Evolutionary conservation across 352 stramenopile genomes (phyloP).

Genomic region (Phytophthora palmivora): DNA sequence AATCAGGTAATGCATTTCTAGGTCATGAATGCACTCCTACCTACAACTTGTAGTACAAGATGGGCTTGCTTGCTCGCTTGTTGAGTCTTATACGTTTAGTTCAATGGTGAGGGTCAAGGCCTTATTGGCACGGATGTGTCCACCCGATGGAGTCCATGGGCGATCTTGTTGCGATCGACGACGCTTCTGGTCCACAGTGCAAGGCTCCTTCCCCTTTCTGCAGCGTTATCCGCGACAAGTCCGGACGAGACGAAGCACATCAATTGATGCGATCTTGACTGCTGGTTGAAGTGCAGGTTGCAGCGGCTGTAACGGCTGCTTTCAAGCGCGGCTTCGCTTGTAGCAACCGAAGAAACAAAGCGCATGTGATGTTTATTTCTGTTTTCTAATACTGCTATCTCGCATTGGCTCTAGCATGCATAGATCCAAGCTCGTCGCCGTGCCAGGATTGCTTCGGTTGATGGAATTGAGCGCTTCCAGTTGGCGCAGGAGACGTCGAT

Average conservation of each 20-base stretch:
- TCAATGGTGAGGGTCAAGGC: too few species aligned
- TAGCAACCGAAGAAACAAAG: slow-evolving; percentile 21
- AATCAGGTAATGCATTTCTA: slow-evolving; percentile 32
- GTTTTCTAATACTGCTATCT: slow-evolving; percentile 43
- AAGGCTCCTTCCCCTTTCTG: slow-evolving; percentile 24
- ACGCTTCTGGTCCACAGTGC: slow-evolving; percentile 25
- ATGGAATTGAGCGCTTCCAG: slow-evolving; percentile 8
- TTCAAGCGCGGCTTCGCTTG: too few species aligned
- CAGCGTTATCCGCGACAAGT: slow-evolving; percentile 26
- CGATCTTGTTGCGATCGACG: slow-evolving; percentile 15
- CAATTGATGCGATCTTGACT: slow-evolving; percentile 7
- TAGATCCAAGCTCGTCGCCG: slow-evolving; percentile 17
- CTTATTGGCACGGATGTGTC: too few species aligned
- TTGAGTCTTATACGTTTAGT: too few species aligned
- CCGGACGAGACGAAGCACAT: slow-evolving; percentile 7
- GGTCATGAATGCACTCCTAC: not conserved
- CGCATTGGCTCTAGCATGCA: slow-evolving; percentile 30
- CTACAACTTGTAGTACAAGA: too few species aligned
- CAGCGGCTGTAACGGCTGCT: not conserved
- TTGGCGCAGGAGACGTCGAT: not conserved
- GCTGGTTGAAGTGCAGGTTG: slow-evolving; percentile 19
- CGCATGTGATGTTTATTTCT: slow-evolving; percentile 35
- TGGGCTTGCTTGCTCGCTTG: too few species aligned
- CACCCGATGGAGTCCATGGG: too few species aligned
- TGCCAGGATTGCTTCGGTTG: slow-evolving; percentile 18